These are phyloP conservation scores for Talaromyces sp. DNA, from an alignment of 2,329 filamentous ascomycete species.

Conservation along the genomic window DNA sequence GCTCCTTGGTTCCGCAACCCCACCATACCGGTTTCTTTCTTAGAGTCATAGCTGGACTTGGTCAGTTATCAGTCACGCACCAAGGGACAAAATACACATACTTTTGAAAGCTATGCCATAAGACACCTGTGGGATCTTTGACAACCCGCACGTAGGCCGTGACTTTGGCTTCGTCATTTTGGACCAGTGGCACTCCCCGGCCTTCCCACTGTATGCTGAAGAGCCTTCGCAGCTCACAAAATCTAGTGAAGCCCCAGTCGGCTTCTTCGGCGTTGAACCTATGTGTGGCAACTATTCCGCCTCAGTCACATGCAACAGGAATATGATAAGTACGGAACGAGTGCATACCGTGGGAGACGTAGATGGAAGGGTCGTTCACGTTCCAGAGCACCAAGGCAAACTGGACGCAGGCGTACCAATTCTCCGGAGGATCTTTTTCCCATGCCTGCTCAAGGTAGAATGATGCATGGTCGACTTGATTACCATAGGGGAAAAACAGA, in stretches of 20 bases:
- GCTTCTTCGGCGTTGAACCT: constrained; percentile 94
- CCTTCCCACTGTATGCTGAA: constrained; percentile 74
- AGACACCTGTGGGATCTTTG: constrained; percentile 44
- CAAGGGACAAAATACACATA: constrained; percentile 16
- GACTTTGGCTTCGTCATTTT: constrained; percentile 42
- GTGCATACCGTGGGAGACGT: constrained; percentile 61
- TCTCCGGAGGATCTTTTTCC: constrained; percentile 69
- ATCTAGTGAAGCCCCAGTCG: constrained; percentile 98
- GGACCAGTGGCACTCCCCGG: constrained; percentile 49
- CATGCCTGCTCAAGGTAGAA: constrained; percentile 96
- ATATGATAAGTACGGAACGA: constrained; percentile 15
- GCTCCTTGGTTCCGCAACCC: constrained; percentile 95
- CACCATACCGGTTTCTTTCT: constrained; percentile 96
- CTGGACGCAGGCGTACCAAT: constrained; percentile 95
- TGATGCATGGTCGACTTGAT: constrained; percentile 87
- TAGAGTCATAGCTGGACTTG: constrained; percentile 73
- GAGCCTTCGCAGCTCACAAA: constrained; percentile 79
- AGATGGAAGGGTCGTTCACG: constrained; percentile 81
- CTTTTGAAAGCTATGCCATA: constrained; percentile 45
- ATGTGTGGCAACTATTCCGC: constrained; percentile 66
- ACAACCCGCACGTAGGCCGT: constrained; percentile 45
- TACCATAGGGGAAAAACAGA: constrained; percentile 90
- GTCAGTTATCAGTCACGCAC: neutral
- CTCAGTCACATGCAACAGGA: constrained; percentile 4
- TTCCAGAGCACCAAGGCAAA: constrained; percentile 95